Conservation (phyloP, 192 early-diverging fungal genomes). For the Mortierella antarctica region DNA sequence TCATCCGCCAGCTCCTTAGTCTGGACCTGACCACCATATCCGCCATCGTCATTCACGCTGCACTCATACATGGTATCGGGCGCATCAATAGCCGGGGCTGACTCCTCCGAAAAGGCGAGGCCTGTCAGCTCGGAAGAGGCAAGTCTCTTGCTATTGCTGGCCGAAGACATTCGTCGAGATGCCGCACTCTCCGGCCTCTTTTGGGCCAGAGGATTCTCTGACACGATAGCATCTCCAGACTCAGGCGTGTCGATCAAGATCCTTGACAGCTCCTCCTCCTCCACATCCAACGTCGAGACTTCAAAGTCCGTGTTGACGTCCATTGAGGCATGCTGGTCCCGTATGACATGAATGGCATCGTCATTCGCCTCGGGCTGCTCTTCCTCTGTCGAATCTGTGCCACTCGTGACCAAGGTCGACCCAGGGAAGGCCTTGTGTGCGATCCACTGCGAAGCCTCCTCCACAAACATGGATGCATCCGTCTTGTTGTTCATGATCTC, state of each 20-base stretch:
- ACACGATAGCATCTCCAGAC: neutral
- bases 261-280: conserved; percentile 27
- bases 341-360: conserved; percentile 17
- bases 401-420: conserved; percentile 29
- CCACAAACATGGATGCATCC: conserved; percentile 36
- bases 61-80: neutral
- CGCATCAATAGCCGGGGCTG: neutral
- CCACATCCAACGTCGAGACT: conserved; percentile 23
- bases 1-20: conserved; percentile 2
- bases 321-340: conserved; percentile 7
- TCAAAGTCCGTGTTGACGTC: conserved; percentile 30
- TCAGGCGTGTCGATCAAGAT: conserved; percentile 30
- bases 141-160: neutral
- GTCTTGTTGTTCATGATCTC: conserved; percentile 45
- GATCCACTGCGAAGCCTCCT: conserved; percentile 49
- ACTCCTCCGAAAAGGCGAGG: neutral
- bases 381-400: conserved; percentile 50
- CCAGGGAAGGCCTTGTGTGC: conserved; percentile 36
- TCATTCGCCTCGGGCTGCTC: conserved; percentile 24
- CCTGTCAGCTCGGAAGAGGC: neutral
- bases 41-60: conserved; percentile 14
- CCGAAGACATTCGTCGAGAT: conserved; percentile 5
- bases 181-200: neutral
- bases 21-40: neutral
- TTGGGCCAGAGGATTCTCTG: neutral